These are phyloP conservation scores for Vitis labrusca DNA, from an alignment of 164 flowering plant species.

Conservation along the genomic window DNA sequence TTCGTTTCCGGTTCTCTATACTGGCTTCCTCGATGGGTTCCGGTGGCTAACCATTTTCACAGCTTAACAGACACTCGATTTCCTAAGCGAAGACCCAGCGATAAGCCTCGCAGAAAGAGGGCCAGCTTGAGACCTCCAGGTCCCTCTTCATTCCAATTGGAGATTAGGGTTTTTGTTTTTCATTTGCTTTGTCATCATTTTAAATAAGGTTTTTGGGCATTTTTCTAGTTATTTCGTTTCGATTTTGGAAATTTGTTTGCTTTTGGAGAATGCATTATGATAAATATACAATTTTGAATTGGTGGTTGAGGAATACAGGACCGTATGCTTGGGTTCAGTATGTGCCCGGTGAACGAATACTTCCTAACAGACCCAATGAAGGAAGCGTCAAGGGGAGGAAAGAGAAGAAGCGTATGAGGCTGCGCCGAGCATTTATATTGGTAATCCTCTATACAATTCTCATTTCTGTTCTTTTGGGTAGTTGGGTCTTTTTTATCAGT, in stretches of 20 bases:
- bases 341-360: constrained; percentile 62
- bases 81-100: constrained; percentile 73
- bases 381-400: constrained; percentile 81
- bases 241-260: neutral
- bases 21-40: constrained; percentile 34
- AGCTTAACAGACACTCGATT: constrained; percentile 74
- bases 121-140: constrained; percentile 75
- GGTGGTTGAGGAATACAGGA: constrained; percentile 43
- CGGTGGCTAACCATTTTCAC: constrained; percentile 35
- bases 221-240: neutral
- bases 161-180: neutral
- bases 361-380: constrained; percentile 66
- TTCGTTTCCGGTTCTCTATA: constrained; percentile 16
- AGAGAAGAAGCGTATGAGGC: constrained; percentile 70
- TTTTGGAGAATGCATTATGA: neutral
- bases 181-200: neutral
- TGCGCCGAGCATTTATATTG: constrained; percentile 58
- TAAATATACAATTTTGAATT: neutral
- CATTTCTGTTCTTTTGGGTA: neutral
- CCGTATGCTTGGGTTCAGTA: constrained; percentile 77
- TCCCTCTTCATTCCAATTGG: constrained; percentile 6
- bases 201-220: neutral
- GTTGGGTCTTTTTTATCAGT: neutral
- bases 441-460: constrained; percentile 26
- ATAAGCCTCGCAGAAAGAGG: constrained; percentile 58